Percentiles rank a stretch among this genome's conserved stretches.
Conservation (phyloP, 768 basidiomycete species). For the Lactarius akahatsu region DNA sequence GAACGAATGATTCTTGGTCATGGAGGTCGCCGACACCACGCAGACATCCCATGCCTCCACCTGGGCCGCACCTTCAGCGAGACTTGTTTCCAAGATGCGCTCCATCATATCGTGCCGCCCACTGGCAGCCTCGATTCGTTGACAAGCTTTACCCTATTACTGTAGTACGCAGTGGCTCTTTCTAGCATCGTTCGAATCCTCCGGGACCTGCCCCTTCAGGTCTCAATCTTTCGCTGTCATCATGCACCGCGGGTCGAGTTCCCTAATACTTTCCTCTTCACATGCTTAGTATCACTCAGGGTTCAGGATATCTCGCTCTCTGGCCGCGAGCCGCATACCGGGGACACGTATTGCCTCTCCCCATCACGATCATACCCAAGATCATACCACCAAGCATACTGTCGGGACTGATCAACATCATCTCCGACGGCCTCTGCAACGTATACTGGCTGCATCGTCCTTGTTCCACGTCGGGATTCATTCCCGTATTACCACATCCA, state of each 20-base stretch:
- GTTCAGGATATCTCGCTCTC: neutral
- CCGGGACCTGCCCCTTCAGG: neutral
- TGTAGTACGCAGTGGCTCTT: neutral
- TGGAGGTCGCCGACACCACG: too few relatives aligned
- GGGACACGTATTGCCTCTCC: neutral
- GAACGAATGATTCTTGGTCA: too few relatives aligned
- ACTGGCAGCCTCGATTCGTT: too few relatives aligned
- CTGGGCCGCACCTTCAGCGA: too few relatives aligned
- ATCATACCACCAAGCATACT: neutral
- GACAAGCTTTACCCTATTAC: too few relatives aligned
- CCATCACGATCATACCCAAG: too few relatives aligned
- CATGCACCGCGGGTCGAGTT: neutral
- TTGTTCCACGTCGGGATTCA: neutral
- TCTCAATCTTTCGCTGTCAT: neutral
- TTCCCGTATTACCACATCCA: neutral
- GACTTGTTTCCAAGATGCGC: neutral
- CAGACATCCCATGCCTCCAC: too few relatives aligned
- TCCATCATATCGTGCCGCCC: neutral
- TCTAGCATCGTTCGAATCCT: neutral
- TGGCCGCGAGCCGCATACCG: neutral
- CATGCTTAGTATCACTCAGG: neutral
- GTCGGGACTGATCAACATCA: neutral
- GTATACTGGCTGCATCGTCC: neutral
- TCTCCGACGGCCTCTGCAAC: too few relatives aligned
- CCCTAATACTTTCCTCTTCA: neutral